A percentile compares a stretch with the other conserved stretches of the same genome.
These are phyloP conservation scores for Fraxinus sp. DNA, from an alignment of 305 asterid genomes.

Conservation along the genomic window DNA sequence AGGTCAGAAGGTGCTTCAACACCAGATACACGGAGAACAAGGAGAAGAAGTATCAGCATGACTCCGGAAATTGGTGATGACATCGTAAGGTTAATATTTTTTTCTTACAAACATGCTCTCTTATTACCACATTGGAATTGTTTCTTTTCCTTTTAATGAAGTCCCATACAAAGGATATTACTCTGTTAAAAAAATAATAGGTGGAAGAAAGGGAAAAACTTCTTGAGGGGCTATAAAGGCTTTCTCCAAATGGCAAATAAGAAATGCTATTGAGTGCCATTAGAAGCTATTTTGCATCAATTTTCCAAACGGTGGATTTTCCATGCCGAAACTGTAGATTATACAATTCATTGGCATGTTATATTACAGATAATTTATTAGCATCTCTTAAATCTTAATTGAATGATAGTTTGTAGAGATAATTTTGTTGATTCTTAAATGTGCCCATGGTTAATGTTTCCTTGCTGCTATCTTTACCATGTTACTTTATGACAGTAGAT, in stretches of 20 bases:
- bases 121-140: constrained; percentile 11
- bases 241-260: constrained; percentile 3
- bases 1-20: constrained; percentile 91
- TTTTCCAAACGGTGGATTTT: not conserved
- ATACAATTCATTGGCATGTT: not conserved
- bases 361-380: not conserved
- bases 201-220: not conserved
- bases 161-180: not conserved
- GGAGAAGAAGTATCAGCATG: constrained; percentile 95
- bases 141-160: not conserved
- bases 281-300: not conserved
- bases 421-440: not conserved
- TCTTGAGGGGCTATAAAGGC: not conserved
- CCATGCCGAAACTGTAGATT: not conserved
- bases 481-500: not conserved
- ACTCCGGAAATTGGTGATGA: constrained; percentile 98
- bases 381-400: not conserved
- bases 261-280: not conserved
- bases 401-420: not conserved
- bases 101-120: constrained; percentile 18
- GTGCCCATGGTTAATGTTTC: not conserved
- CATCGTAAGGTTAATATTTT: constrained; percentile 77
- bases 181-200: not conserved
- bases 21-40: constrained; percentile 66
- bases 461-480: not conserved